Evolutionary conservation across 768 basidiomycete genomes (phyloP), one percentile per base, ranked within the genome.

Genomic region (Tremella yokohamensis): DNA sequence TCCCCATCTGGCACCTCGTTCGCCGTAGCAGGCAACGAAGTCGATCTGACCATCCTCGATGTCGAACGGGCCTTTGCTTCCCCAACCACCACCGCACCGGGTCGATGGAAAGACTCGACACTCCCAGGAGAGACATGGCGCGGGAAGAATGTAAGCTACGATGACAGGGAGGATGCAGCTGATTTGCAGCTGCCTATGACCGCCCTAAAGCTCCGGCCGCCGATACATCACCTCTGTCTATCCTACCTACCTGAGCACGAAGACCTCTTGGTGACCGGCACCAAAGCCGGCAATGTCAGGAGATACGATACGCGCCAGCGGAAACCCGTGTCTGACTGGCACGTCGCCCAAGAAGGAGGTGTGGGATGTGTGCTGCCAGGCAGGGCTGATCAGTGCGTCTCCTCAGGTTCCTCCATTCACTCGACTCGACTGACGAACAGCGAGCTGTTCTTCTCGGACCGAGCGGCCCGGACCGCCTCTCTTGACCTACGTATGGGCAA

Each of bases 391-490:
- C 63, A 73, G 73, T 75, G 57, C 67, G 70, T 75, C 13, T 11
- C 19, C 24, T 34, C 8, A 16, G 9, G 4, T 3, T 11, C 22
- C 44, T 2, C 18, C 22, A 19, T 15, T 40, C 52, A 24, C 8
- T 15, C 16, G 42, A 2, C 12, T 16, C 22, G 8, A 15, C 13
- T 26, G 39, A 15, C 34, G 40, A 25, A 15, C 42, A 73, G 73
- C 55, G 75, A 76, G 58, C 58, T 76, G 16, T 74, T 74, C 64
- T 74, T 73, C 56, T 63, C 73, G 3, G 75, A 76, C 52, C 66
- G 68, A 26, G 66, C 69, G 2, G 61, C 63, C 11, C 49, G 66
- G n/a, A 61, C 74, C 29, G 71, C 60, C 2, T 58, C 66, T 1
- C 22, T 74, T 15, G 75, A 76, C 53, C 59, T 74, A 8, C 57